These are phyloP conservation scores for Metarhizium anisopliae DNA, from an alignment of 2,329 filamentous ascomycete genomes.

Conservation along the genomic window DNA sequence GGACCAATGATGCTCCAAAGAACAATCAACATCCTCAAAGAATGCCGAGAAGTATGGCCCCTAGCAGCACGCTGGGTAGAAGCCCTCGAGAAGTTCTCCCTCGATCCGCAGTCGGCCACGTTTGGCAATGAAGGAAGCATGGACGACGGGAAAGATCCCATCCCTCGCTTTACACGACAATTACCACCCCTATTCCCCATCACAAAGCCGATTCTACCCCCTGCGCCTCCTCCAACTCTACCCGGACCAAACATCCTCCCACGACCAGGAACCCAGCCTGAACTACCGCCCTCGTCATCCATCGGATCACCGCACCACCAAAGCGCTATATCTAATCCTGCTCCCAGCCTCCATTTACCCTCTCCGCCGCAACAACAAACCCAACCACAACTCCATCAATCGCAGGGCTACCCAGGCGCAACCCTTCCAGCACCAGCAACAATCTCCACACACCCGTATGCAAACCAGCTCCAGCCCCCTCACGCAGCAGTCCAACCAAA, in stretches of 20 bases:
- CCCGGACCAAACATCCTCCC: slow-evolving; percentile 11
- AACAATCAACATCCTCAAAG: slow-evolving; percentile 35
- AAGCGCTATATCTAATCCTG: not conserved
- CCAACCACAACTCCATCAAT: slow-evolving; percentile 2
- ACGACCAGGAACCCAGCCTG: slow-evolving; percentile 13
- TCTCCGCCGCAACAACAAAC: slow-evolving; percentile 6
- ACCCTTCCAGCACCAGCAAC: slow-evolving; percentile 14
- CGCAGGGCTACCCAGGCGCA: slow-evolving; percentile 8
- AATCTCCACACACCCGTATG: slow-evolving; percentile 13
- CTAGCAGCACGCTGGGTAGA: slow-evolving; percentile 44
- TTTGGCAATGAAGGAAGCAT: slow-evolving; percentile 36
- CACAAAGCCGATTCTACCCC: not conserved
- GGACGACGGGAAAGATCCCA: slow-evolving; percentile 35
- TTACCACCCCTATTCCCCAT: slow-evolving; percentile 7
- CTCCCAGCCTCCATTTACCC: slow-evolving; percentile 1
- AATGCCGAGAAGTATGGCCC: slow-evolving; percentile 43
- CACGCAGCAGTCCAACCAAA: not conserved
- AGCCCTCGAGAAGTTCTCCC: slow-evolving; percentile 36
- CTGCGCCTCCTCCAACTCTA: slow-evolving; percentile 6
- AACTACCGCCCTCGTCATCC: slow-evolving; percentile 9
- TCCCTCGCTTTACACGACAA: slow-evolving; percentile 16
- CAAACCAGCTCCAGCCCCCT: slow-evolving; percentile 7
- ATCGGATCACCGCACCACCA: slow-evolving; percentile 9
- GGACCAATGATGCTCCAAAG: slow-evolving; percentile 38
- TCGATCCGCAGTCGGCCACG: slow-evolving; percentile 30